phyloP scores from a whole-genome alignment of 139 green algal genomes.

The Chlamydomonas urium region DNA sequence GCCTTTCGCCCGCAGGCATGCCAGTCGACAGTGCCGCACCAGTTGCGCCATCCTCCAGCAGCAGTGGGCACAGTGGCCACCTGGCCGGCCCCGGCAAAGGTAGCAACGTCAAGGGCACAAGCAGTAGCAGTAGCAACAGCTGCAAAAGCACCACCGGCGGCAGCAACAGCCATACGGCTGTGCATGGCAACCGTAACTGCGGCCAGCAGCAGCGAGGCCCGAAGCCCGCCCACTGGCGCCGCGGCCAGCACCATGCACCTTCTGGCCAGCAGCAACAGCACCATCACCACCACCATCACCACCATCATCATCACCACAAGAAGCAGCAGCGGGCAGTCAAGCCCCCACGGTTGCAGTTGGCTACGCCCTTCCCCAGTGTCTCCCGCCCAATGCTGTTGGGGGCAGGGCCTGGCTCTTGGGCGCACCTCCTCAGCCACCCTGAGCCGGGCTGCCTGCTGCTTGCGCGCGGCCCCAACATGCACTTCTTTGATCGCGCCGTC shows the following conservation, averaged over 20 bases:
- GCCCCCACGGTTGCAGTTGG: background rate
- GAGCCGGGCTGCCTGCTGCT: conserved; percentile 46
- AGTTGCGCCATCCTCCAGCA: too few species aligned
- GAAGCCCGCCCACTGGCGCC: background rate
- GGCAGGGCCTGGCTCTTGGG: conserved; percentile 3
- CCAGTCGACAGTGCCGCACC: too few species aligned
- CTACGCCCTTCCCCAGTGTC: background rate
- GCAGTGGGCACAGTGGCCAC: too few species aligned
- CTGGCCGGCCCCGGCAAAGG: too few species aligned
- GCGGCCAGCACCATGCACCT: background rate
- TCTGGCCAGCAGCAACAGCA: background rate
- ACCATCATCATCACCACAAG: background rate
- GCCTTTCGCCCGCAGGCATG: too few species aligned
- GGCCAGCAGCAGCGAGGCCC: background rate
- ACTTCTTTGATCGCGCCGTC: conserved; percentile 28
- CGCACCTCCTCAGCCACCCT: conserved; percentile 16
- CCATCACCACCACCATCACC: background rate
- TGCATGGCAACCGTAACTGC: too few species aligned
- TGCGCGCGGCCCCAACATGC: conserved; percentile 12
- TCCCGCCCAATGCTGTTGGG: background rate
- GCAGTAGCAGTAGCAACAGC: too few species aligned
- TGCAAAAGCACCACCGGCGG: too few species aligned
- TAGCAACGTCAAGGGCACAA: too few species aligned
- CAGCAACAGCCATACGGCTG: too few species aligned
- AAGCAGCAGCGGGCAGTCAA: background rate